Conservation (phyloP, 2,329 filamentous ascomycete species). For the Alternaria sp. region DNA sequence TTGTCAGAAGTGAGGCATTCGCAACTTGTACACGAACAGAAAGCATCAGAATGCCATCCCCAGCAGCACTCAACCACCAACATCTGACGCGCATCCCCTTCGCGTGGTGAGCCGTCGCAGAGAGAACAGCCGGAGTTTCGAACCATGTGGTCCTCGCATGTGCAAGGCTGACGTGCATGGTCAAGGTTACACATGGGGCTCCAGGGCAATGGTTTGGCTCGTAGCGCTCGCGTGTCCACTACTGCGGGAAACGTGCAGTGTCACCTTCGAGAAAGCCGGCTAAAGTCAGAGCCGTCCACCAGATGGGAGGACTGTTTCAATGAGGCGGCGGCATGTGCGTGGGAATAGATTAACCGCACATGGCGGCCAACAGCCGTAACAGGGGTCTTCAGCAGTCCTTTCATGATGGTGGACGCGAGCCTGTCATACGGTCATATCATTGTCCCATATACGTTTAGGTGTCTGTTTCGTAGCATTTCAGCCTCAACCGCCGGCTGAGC, state of each 20-base stretch:
- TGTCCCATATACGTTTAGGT: background rate
- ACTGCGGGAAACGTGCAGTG: conserved; percentile 7
- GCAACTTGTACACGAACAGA: background rate
- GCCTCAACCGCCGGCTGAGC: background rate
- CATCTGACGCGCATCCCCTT: background rate
- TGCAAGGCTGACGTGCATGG: conserved; percentile 25
- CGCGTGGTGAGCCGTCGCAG: background rate
- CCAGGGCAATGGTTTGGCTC: conserved; percentile 18
- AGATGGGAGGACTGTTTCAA: conserved; percentile 5
- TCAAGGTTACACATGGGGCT: conserved; percentile 2
- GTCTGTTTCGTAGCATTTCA: conserved; percentile 5
- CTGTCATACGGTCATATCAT: background rate
- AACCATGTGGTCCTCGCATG: conserved; percentile 5
- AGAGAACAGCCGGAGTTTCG: conserved; percentile 1
- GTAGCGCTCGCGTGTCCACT: conserved; percentile 11
- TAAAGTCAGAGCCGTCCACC: conserved; percentile 1
- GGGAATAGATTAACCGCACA: background rate
- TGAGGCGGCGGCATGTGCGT: background rate
- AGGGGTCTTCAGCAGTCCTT: background rate
- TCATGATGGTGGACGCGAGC: background rate
- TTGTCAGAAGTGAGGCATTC: background rate
- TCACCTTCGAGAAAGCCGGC: conserved; percentile 12
- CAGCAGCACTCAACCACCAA: background rate
- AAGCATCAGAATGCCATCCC: background rate
- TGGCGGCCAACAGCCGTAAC: background rate